A percentile compares a stretch with the other conserved stretches of the same genome.
Conservation (phyloP, 495 filamentous ascomycete genomes). For the Rostrohypoxylon terebratum region DNA sequence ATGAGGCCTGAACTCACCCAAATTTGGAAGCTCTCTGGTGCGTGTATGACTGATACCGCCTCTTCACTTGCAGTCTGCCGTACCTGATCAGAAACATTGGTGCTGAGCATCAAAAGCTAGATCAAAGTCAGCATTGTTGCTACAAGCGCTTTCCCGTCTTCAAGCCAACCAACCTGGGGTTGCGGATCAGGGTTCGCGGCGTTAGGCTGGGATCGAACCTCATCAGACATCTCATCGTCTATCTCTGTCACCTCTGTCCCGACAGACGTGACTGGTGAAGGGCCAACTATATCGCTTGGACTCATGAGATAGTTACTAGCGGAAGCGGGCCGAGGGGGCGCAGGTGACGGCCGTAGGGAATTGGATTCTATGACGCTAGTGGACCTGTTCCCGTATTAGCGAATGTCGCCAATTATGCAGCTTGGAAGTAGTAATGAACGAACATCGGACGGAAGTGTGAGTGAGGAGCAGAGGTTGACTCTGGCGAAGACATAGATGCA, state of each 20-base stretch:
- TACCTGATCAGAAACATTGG: slow-evolving; percentile 65
- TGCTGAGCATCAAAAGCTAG: slow-evolving; percentile 69
- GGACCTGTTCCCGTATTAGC: slow-evolving; percentile 50
- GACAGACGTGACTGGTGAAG: slow-evolving; percentile 81
- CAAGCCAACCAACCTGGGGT: slow-evolving; percentile 48
- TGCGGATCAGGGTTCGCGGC: slow-evolving; percentile 42
- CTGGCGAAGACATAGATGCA: slow-evolving; percentile 67
- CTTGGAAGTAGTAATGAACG: slow-evolving; percentile 19
- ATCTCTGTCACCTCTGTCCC: slow-evolving; percentile 79
- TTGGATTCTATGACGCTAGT: slow-evolving; percentile 53
- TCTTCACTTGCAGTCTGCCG: slow-evolving; percentile 73
- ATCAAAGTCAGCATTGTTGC: slow-evolving; percentile 42
- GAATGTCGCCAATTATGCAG: neutral
- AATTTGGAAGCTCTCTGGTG: slow-evolving; percentile 78
- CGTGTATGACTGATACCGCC: slow-evolving; percentile 87
- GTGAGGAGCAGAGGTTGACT: slow-evolving; percentile 60
- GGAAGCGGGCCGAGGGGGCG: slow-evolving; percentile 36
- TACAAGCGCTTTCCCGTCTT: slow-evolving; percentile 49
- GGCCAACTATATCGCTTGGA: slow-evolving; percentile 72
- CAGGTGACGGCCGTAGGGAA: slow-evolving; percentile 56
- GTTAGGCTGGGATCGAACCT: slow-evolving; percentile 49
- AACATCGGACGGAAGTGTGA: slow-evolving; percentile 65
- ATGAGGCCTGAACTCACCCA: slow-evolving; percentile 68
- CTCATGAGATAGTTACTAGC: slow-evolving; percentile 57
- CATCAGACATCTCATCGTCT: slow-evolving; percentile 73